Percentiles rank a stretch among this genome's conserved stretches.
phyloP scores from a whole-genome alignment of 2,329 filamentous ascomycete species.

The Penicillium fuscoglaucum region DNA sequence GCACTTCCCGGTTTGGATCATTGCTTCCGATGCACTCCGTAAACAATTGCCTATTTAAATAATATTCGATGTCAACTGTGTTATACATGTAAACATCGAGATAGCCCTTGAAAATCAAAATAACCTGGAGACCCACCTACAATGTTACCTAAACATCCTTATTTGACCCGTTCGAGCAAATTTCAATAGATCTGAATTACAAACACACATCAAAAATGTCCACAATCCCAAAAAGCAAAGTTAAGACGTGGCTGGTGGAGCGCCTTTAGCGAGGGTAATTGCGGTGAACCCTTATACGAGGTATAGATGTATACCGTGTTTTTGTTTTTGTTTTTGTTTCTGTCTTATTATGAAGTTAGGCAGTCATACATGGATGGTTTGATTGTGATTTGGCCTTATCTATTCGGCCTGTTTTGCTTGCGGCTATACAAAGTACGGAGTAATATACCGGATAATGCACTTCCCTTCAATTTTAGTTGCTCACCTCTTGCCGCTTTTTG shows the following conservation, averaged over 20 bases:
- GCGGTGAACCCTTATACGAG: constrained; percentile 6
- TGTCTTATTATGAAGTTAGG: constrained; percentile 3
- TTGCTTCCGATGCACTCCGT: neutral
- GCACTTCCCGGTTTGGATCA: neutral
- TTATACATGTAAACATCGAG: neutral
- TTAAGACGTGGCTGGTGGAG: constrained; percentile 5
- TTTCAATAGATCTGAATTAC: neutral
- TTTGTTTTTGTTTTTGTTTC: neutral
- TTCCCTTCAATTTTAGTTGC: neutral
- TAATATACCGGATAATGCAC: neutral
- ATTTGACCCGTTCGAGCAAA: neutral
- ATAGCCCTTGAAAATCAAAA: neutral
- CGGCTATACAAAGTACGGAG: neutral
- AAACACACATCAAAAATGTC: neutral
- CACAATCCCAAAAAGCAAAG: neutral
- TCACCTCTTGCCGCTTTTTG: neutral
- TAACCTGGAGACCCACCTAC: neutral
- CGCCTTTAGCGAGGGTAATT: constrained; percentile 7
- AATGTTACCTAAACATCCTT: neutral
- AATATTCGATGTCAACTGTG: neutral
- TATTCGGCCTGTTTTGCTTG: neutral
- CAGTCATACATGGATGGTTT: constrained; percentile 6
- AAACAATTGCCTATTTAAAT: neutral
- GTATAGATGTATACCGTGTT: neutral
- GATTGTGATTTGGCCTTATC: neutral